phyloP scores from a whole-genome alignment of 306 rosid genomes.

The Styphnolobium japonicum region DNA sequence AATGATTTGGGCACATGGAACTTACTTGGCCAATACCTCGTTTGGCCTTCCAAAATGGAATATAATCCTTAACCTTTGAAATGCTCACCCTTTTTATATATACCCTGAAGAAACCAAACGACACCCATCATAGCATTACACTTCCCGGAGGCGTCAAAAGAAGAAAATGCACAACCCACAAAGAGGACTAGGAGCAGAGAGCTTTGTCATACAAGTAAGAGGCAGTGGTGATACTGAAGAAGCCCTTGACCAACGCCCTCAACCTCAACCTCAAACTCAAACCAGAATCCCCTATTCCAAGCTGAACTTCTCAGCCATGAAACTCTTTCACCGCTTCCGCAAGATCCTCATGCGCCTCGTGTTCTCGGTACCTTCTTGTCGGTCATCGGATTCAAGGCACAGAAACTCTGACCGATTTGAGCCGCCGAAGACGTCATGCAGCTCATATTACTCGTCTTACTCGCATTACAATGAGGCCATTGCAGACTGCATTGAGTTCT shows the following conservation, averaged over 20 bases:
- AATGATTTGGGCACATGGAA: constrained; percentile 79
- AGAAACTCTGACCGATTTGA: constrained; percentile 56
- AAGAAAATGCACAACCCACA: constrained; percentile 58
- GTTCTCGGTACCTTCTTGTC: constrained; percentile 40
- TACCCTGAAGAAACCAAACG: constrained; percentile 39
- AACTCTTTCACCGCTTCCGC: constrained; percentile 64
- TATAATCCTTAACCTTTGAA: constrained; percentile 27
- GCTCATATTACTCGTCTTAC: constrained; percentile 75
- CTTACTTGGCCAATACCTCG: constrained; percentile 26
- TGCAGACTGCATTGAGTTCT: constrained; percentile 84
- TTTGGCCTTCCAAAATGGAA: constrained; percentile 33
- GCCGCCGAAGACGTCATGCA: constrained; percentile 88
- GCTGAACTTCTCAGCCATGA: constrained; percentile 64
- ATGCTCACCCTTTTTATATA: constrained; percentile 34
- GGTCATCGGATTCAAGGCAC: constrained; percentile 25
- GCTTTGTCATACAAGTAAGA: constrained; percentile 42
- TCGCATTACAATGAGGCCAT: constrained; percentile 83
- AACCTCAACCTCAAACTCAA: neutral
- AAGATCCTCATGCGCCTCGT: constrained; percentile 62
- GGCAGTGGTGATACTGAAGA: neutral
- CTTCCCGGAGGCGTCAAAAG: constrained; percentile 56
- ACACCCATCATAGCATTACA: constrained; percentile 69
- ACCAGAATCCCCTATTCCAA: neutral
- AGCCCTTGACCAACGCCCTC: neutral
- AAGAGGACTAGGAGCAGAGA: constrained; percentile 11